Evolutionary conservation across 2,329 filamentous ascomycete species (phyloP), one percentile per base, ranked within the genome.

Genomic region (Penicillium sp.): DNA sequence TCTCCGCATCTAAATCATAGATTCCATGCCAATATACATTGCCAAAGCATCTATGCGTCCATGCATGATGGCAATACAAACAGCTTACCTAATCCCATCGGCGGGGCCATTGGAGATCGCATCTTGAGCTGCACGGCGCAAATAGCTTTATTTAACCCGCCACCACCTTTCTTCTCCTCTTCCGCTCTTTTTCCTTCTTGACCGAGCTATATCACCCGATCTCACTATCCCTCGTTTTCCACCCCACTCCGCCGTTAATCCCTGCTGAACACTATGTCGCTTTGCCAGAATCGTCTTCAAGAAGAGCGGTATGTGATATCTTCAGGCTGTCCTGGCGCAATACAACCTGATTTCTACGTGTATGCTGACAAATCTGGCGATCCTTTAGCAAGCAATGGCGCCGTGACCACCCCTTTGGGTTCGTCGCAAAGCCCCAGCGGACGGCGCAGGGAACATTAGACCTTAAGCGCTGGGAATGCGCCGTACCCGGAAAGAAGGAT

Each of bases 391-490:
- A 96, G 79, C 91, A 96, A 79, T 99, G 95, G 95, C 88, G 95
- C 64, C 88, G 88, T 72, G 93, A 99, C 68, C 95, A 99, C 71
- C 96, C 96, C 0, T 99, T 99, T 71, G 95, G 95, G 60, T 99
- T 99, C 80, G 96, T 90, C 76, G 95, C 95, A 24, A 91, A 93
- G 72, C 95, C 96, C 13, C 81, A 88, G 61, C 90, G 93, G 66
- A 93, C 87, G 61, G 76, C 87, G 19, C 84, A 91, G 65, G 93
- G 92, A 54, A 86, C 91, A 1, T 84, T 98, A 52, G 95, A 99
- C 71, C 82, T 99, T 62, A 96, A 97, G 83, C 85, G 87, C 63
- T 99, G 95, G 95, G 93, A 98, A 68, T 98, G 95, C 70, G 93
- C 93, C 44, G 90, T 99, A 44, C 95, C 95, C 3, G 95, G 96